Evolutionary conservation across 106 monocot genomes (phyloP).

Genomic region (Posidonia australis): DNA sequence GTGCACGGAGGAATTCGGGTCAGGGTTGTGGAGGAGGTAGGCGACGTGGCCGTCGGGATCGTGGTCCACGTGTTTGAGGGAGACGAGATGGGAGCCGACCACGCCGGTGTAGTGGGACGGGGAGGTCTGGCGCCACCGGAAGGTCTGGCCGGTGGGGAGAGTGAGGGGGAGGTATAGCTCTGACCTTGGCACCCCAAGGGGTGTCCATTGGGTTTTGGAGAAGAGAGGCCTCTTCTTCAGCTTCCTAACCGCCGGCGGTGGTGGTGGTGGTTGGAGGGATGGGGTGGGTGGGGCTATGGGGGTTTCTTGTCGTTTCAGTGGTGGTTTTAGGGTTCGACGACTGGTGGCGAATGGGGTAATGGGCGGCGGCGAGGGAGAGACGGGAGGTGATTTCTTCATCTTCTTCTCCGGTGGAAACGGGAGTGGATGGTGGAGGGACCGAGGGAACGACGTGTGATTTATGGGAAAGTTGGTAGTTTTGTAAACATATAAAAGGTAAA

Average conservation of each 20-base stretch:
- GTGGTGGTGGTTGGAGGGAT: neutral
- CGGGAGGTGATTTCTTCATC: too few relatives aligned
- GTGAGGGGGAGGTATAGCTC: conserved; percentile 82
- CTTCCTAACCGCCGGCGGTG: neutral
- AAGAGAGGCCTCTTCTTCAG: conserved; percentile 23
- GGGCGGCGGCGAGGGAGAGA: too few relatives aligned
- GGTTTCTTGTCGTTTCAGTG: too few relatives aligned
- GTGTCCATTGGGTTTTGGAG: conserved; percentile 33
- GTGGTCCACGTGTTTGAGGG: conserved; percentile 40
- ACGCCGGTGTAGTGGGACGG: conserved; percentile 61
- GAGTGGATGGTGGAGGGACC: too few relatives aligned
- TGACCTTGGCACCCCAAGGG: conserved; percentile 36
- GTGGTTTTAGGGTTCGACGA: too few relatives aligned
- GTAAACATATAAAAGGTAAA: too few relatives aligned
- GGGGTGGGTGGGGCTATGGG: too few relatives aligned
- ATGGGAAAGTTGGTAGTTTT: too few relatives aligned
- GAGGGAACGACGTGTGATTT: too few relatives aligned
- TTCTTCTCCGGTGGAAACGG: too few relatives aligned
- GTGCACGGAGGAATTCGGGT: conserved; percentile 8
- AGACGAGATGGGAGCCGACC: conserved; percentile 63
- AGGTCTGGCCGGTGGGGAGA: conserved; percentile 87
- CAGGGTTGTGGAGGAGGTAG: conserved; percentile 39
- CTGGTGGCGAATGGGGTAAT: too few relatives aligned
- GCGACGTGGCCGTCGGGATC: conserved; percentile 31
- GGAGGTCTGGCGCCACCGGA: conserved; percentile 74